Evolutionary conservation across 176 grass and related monocot species (phyloP).

Genomic region (Cenchrus fungigraminus): DNA sequence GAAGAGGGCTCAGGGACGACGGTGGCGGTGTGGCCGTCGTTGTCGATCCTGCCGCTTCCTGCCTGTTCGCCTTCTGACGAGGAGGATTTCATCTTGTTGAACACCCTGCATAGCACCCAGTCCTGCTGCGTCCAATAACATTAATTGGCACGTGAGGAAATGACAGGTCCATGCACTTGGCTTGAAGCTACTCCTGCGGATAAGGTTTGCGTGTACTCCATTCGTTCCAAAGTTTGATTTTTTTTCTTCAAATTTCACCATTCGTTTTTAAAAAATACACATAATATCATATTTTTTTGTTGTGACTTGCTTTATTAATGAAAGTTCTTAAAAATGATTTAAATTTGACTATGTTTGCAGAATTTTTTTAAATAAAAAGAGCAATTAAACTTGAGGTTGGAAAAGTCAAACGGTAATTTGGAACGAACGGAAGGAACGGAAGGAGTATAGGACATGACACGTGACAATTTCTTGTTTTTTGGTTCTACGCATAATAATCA

Average conservation of each 20-base stretch:
- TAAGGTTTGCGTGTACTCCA: neutral
- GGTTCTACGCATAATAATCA: neutral
- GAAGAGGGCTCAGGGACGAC: constrained; percentile 30
- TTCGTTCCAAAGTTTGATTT: too few species aligned
- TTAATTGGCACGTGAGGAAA: neutral
- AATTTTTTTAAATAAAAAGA: too few species aligned
- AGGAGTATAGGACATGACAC: too few species aligned
- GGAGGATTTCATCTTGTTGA: constrained; percentile 53
- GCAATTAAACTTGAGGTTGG: too few species aligned
- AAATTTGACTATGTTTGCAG: too few species aligned
- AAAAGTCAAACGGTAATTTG: too few species aligned
- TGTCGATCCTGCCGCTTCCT: neutral
- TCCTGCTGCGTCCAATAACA: constrained; percentile 49
- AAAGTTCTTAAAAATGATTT: too few species aligned
- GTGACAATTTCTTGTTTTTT: neutral
- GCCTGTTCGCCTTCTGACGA: constrained; percentile 17
- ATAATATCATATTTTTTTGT: too few species aligned
- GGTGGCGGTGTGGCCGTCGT: neutral
- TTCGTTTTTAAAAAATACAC: too few species aligned
- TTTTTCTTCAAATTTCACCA: too few species aligned
- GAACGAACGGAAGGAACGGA: too few species aligned
- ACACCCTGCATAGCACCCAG: constrained; percentile 78
- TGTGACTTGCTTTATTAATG: too few species aligned
- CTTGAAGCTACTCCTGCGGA: neutral
- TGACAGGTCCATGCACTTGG: neutral